A percentile compares a stretch with the other conserved stretches of the same genome.
Conservation (phyloP, 2,329 filamentous ascomycete species). For the Aspergillus felis region DNA sequence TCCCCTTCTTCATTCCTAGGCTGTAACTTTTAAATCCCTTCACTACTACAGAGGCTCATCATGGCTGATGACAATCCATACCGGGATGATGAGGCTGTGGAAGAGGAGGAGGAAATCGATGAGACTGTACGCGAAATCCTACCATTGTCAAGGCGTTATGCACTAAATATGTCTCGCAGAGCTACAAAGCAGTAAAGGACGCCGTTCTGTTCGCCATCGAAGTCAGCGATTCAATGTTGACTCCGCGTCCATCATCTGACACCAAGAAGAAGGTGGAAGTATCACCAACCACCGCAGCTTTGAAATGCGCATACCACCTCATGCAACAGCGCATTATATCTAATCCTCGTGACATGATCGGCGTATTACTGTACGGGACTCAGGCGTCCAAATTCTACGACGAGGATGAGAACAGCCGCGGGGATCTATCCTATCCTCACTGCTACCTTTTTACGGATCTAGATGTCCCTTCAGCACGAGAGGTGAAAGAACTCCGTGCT, state of each 20-base stretch:
- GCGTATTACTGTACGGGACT: constrained; percentile 86
- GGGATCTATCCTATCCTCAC: constrained; percentile 70
- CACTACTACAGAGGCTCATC: neutral
- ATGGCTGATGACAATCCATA: constrained; percentile 37
- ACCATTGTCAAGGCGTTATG: neutral
- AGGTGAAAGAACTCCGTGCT: constrained; percentile 74
- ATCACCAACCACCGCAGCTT: constrained; percentile 73
- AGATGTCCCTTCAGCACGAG: constrained; percentile 78
- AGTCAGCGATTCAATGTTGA: constrained; percentile 82
- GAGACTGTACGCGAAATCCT: constrained; percentile 33
- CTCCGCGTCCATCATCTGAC: constrained; percentile 57
- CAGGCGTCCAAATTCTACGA: constrained; percentile 75
- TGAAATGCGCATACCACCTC: constrained; percentile 90
- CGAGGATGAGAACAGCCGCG: constrained; percentile 55
- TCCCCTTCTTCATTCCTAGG: neutral
- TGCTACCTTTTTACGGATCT: constrained; percentile 90
- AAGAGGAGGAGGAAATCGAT: constrained; percentile 47
- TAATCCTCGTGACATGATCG: constrained; percentile 95
- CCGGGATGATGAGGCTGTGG: constrained; percentile 39
- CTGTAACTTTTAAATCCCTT: neutral
- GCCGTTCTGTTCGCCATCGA: constrained; percentile 97
- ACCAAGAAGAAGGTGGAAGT: constrained; percentile 75
- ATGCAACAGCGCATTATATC: constrained; percentile 99
- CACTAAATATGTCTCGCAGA: constrained; percentile 46
- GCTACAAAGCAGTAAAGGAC: constrained; percentile 90